Evolutionary conservation across 1,284 basidiomycete genomes (phyloP).

Genomic region (Tetrapyrgos nigripes): DNA sequence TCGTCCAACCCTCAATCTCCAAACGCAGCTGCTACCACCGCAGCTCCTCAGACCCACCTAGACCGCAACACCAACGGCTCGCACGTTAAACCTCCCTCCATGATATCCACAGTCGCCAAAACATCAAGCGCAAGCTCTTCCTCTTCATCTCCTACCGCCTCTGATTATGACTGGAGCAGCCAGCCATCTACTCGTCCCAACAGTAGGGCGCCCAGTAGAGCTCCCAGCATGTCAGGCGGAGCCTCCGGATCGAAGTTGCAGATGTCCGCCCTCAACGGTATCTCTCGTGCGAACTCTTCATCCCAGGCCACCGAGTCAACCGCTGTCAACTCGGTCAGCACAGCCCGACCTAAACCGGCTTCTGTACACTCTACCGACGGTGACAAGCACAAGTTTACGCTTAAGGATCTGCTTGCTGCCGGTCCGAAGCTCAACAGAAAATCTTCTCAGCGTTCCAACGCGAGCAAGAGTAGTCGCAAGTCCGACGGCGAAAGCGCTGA

Average conservation of each 20-base stretch:
- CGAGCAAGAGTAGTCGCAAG: slow-evolving; percentile 67
- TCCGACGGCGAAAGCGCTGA: slow-evolving; percentile 71
- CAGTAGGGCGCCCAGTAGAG: slow-evolving; percentile 61
- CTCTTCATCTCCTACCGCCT: slow-evolving; percentile 38
- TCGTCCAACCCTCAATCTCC: slow-evolving; percentile 28
- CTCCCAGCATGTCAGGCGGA: slow-evolving; percentile 57
- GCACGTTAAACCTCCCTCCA: slow-evolving; percentile 8
- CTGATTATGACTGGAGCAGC: slow-evolving; percentile 57
- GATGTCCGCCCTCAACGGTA: slow-evolving; percentile 19
- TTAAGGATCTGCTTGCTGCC: slow-evolving; percentile 79
- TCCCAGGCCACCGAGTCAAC: slow-evolving; percentile 32
- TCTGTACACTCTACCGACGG: slow-evolving; percentile 65
- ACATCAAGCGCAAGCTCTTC: slow-evolving; percentile 31
- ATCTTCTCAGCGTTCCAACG: slow-evolving; percentile 72
- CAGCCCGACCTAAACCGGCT: slow-evolving; percentile 42
- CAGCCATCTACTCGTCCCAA: slow-evolving; percentile 67
- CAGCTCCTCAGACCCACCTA: slow-evolving; percentile 30
- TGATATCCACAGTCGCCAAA: slow-evolving; percentile 12
- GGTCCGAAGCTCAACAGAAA: slow-evolving; percentile 77
- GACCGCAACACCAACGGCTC: slow-evolving; percentile 21
- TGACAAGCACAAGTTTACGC: slow-evolving; percentile 74
- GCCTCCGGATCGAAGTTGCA: slow-evolving; percentile 52
- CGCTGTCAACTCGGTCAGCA: slow-evolving; percentile 19
- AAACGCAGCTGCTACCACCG: slow-evolving; percentile 7
- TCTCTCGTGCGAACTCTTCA: slow-evolving; percentile 23